Conservation (phyloP, 495 filamentous ascomycete genomes). For the Penicillium robsamsonii region DNA sequence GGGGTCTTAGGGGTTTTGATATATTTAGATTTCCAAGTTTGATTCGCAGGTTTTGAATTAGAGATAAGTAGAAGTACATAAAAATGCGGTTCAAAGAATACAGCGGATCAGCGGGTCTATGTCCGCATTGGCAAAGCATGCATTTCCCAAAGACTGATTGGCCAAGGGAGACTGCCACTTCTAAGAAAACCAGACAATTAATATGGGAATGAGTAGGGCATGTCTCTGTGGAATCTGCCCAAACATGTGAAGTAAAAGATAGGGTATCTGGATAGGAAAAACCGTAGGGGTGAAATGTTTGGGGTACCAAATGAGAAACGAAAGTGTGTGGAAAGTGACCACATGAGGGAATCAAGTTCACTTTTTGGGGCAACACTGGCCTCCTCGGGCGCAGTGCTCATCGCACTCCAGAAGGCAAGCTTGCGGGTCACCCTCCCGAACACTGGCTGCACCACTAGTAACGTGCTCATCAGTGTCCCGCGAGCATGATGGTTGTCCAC, state of each 20-base stretch:
- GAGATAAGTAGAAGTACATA: constrained; percentile 26
- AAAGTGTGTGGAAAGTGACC: constrained; percentile 1
- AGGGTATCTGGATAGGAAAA: constrained; percentile 10
- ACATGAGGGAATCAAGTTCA: constrained; percentile 20
- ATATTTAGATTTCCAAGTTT: not conserved
- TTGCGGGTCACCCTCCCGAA: constrained; percentile 51
- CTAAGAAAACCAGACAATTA: not conserved
- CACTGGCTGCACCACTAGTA: constrained; percentile 48
- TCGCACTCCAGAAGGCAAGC: constrained; percentile 83
- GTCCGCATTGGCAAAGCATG: not conserved
- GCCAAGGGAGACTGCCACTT: not conserved
- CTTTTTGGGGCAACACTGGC: constrained; percentile 66
- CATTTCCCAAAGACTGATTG: not conserved
- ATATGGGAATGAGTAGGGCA: not conserved
- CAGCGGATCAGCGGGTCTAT: not conserved
- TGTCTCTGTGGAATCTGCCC: not conserved
- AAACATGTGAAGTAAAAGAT: not conserved
- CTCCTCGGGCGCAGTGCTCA: constrained; percentile 69
- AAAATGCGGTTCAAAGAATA: not conserved
- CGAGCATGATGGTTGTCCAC: constrained; percentile 28
- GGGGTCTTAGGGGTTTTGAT: not conserved
- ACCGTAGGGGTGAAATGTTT: not conserved
- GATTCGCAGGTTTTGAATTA: constrained; percentile 12
- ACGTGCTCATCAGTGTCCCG: constrained; percentile 28
- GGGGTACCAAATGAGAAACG: constrained; percentile 7